phyloP scores from a whole-genome alignment of 2,329 filamentous ascomycete genomes.

The Hypomyces perniciosus region DNA sequence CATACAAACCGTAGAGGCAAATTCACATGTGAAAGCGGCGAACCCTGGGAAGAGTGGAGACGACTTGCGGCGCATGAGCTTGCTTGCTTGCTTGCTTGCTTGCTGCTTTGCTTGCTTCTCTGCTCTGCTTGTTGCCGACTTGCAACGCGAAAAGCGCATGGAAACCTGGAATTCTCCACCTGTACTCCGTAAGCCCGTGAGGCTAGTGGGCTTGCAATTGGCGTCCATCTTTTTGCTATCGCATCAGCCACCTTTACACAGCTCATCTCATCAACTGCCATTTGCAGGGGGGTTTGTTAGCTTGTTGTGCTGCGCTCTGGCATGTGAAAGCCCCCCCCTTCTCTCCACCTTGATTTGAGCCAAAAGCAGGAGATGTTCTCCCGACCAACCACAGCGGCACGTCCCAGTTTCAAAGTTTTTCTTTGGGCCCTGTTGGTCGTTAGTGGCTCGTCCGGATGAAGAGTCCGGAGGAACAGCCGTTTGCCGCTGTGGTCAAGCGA shows the following conservation, averaged over 20 bases:
- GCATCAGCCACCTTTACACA: neutral
- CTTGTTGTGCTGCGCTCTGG: neutral
- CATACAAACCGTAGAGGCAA: neutral
- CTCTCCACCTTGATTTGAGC: neutral
- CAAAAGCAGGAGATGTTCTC: conserved; percentile 9
- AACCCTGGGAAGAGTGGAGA: neutral
- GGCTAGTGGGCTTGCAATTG: neutral
- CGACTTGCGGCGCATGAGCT: neutral
- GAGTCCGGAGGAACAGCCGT: conserved; percentile 1
- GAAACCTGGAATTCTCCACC: too few relatives aligned
- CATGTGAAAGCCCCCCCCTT: conserved; percentile 1
- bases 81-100: neutral
- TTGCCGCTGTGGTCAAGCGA: neutral
- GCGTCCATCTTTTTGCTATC: neutral
- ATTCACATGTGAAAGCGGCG: conserved; percentile 15
- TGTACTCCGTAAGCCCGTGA: neutral
- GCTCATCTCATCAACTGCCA: neutral
- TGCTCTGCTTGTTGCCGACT: too few relatives aligned
- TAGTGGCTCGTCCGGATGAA: conserved; percentile 10
- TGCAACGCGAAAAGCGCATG: too few relatives aligned
- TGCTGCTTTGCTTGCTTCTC: neutral
- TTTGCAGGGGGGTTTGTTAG: neutral
- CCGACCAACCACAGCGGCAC: conserved; percentile 14
- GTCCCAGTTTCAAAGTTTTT: conserved; percentile 7
- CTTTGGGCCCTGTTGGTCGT: neutral